Conservation (phyloP, 306 rosid genomes). For the Carpinus viminea region DNA sequence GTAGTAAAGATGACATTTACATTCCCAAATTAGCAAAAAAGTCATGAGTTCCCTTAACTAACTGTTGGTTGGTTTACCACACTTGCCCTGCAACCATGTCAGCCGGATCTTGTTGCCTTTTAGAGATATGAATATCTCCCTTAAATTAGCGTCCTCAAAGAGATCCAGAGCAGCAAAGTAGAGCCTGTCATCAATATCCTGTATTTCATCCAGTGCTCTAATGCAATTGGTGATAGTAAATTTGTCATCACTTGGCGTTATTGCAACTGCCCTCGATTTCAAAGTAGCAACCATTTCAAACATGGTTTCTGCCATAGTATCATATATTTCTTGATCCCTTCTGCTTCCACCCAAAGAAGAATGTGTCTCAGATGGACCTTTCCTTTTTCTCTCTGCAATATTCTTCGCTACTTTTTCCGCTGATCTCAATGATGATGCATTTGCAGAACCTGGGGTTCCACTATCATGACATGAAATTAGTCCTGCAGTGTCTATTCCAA, state of each 20-base stretch:
- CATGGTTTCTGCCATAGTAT: constrained; percentile 65
- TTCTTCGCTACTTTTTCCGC: constrained; percentile 47
- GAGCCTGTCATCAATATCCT: constrained; percentile 49
- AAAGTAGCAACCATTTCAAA: constrained; percentile 69
- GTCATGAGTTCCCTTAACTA: constrained; percentile 13
- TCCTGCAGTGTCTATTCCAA: constrained; percentile 34
- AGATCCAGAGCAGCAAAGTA: constrained; percentile 77
- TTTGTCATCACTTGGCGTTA: constrained; percentile 45
- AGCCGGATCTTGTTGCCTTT: constrained; percentile 52
- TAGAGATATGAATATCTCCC: constrained; percentile 72
- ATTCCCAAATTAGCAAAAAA: background rate
- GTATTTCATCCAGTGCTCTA: constrained; percentile 69
- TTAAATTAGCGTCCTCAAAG: constrained; percentile 64
- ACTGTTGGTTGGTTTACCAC: constrained; percentile 33
- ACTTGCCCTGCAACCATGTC: constrained; percentile 73
- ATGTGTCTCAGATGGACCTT: constrained; percentile 53
- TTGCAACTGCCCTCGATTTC: constrained; percentile 41
- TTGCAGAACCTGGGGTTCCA: constrained; percentile 39
- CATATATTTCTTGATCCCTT: constrained; percentile 50
- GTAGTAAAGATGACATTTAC: background rate
- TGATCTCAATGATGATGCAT: constrained; percentile 35
- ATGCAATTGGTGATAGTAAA: constrained; percentile 75
- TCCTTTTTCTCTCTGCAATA: constrained; percentile 55
- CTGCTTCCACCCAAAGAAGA: constrained; percentile 33
- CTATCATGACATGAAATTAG: constrained; percentile 45